These are phyloP conservation scores for Nakazawaea holstii DNA, from an alignment of 805 yeast genomes.

Conservation along the genomic window DNA sequence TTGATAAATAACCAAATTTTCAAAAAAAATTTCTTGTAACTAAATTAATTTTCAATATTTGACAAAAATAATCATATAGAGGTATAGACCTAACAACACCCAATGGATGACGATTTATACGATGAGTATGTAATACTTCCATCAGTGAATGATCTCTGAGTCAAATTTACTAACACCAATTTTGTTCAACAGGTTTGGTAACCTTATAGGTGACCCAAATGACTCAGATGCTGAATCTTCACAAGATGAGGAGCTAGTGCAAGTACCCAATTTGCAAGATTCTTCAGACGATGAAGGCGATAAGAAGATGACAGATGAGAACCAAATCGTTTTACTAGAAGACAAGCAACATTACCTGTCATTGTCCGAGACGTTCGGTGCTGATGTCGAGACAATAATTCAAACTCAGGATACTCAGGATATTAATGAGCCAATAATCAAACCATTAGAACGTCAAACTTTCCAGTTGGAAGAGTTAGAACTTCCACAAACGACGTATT, in stretches of 20 bases:
- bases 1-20: too few species aligned
- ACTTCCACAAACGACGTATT: conserved; percentile 57
- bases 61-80: too few species aligned
- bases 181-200: conserved; percentile 45
- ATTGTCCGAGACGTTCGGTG: conserved; percentile 45
- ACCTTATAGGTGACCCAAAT: conserved; percentile 48
- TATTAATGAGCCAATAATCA: conserved; percentile 59
- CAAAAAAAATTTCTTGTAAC: too few species aligned
- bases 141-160: too few species aligned
- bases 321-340: conserved; percentile 34
- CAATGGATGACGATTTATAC: conserved; percentile 61
- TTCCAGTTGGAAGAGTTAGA: conserved; percentile 44
- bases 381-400: conserved; percentile 60
- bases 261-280: conserved; percentile 1
- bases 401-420: conserved; percentile 39
- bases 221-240: conserved; percentile 41
- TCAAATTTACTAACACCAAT: neutral
- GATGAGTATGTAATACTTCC: conserved; percentile 64
- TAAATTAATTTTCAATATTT: too few species aligned
- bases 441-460: conserved; percentile 37
- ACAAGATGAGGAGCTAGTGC: conserved; percentile 14
- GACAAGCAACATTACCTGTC: conserved; percentile 39
- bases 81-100: too few species aligned
- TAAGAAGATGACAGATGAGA: conserved; percentile 14
- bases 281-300: conserved; percentile 19